Base-by-base conservation (phyloP, 768 basidiomycete species). In the Tylopilus rubrobrunneus region DNA sequence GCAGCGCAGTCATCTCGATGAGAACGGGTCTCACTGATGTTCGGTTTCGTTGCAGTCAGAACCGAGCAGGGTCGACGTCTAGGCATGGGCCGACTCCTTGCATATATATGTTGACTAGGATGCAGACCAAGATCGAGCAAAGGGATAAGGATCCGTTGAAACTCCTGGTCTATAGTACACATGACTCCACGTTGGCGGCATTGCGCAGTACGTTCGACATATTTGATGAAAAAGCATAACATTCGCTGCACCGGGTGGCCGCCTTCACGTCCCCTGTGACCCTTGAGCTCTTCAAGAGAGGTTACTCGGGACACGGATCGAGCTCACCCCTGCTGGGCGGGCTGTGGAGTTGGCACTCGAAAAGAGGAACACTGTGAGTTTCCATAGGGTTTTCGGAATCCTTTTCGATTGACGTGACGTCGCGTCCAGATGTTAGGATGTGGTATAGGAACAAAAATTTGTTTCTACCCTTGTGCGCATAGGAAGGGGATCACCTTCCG, bases 71-170 rank as follows among this genome's bases (percentile, higher is more conserved):
- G 88, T 51, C 78, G 86, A 1, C 76, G 83, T 37, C 72, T 93
- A 5, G 88, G 86, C 1, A 85, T 91, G 86, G 91, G 90, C 1
- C 82, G 80, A 10, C 74, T 92, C 11, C 76, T 93, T 4, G 73
- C 76, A n/a, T n/a, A 8, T 86, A 89, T 45, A 65, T 92, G 39
- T 71, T 78, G n/a, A 62, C 66, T 28, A 85, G 82, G 62, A 85
- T 92, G 81, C 75, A 82, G 51, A 65, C 68, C 42, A 87, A 88
- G 66, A 74, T 76, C 1, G 67, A 74, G 9, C 60, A 73, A 28
- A 76, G 73, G 9, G 68, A 70, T 8, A 61, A 69, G 5, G 79
- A 85, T 55, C 76, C 80, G 10, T 64, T 84, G 50, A 85, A 84
- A 63, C 71, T 91, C 29, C 78, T 87, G 5, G 77, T 91, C 4